Evolutionary conservation across 2,329 filamentous ascomycete species (phyloP).

Genomic region (Coniella lustricola): DNA sequence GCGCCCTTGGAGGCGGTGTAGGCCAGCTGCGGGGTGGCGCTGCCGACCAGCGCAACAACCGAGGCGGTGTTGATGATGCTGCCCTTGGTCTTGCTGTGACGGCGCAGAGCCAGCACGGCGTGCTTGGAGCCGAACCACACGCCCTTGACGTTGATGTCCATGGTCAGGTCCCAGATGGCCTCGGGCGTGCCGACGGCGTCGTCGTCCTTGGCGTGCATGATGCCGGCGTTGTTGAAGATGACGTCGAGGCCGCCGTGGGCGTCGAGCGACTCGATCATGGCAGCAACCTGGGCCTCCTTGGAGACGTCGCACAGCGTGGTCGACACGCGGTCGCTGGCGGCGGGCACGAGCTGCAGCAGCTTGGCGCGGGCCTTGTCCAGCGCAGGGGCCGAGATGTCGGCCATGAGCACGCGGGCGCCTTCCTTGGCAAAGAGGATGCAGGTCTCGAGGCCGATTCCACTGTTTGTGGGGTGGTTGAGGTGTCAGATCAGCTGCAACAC

Average conservation of each 20-base stretch:
- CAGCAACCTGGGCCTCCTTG: conserved; percentile 72
- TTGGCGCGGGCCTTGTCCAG: conserved; percentile 71
- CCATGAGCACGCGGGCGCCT: conserved; percentile 77
- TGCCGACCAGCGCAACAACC: conserved; percentile 79
- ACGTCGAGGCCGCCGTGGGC: conserved; percentile 82
- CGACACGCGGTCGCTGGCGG: conserved; percentile 29
- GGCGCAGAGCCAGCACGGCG: conserved; percentile 73
- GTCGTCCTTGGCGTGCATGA: conserved; percentile 82
- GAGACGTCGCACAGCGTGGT: conserved; percentile 61
- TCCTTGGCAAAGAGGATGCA: conserved; percentile 83
- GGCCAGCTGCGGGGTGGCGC: conserved; percentile 80
- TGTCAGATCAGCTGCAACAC: background rate
- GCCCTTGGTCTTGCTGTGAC: conserved; percentile 68
- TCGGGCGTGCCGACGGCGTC: conserved; percentile 80
- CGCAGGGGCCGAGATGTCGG: conserved; percentile 73
- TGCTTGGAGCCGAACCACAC: conserved; percentile 98
- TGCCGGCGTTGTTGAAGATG: conserved; percentile 96
- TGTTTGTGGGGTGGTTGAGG: conserved; percentile 26
- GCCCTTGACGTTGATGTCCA: conserved; percentile 93
- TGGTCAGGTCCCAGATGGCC: conserved; percentile 89
- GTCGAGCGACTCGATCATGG: conserved; percentile 68
- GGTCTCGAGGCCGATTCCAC: conserved; percentile 90
- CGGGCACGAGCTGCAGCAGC: conserved; percentile 64
- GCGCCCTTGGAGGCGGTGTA: conserved; percentile 94
- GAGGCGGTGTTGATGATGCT: conserved; percentile 91